Evolutionary conservation across 1,139 yeast genomes (phyloP).

Genomic region (Debaryomycetaceae sp.): DNA sequence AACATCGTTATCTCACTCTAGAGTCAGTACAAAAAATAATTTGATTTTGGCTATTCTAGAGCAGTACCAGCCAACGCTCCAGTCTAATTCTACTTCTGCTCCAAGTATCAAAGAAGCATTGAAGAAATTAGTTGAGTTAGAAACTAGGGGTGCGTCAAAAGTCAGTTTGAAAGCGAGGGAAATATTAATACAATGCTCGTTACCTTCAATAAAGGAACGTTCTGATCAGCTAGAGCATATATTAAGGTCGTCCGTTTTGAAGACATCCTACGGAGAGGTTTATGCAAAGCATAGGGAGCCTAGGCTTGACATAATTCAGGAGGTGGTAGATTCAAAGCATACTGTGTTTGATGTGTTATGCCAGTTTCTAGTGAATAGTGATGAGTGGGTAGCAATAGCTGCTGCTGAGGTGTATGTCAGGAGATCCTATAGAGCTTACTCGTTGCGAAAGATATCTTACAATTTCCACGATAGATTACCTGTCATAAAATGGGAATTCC

Average conservation of each 20-base stretch:
- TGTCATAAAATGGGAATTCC: constrained; percentile 85
- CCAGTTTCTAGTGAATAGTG: constrained; percentile 80
- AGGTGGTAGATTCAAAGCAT: constrained; percentile 93
- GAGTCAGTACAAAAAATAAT: constrained; percentile 91
- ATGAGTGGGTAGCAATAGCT: constrained; percentile 89
- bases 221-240: constrained; percentile 97
- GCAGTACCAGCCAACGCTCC: constrained; percentile 74
- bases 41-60: constrained; percentile 81
- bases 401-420: constrained; percentile 96
- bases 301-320: constrained; percentile 72
- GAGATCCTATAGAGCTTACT: constrained; percentile 95
- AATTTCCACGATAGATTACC: constrained; percentile 60
- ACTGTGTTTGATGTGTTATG: constrained; percentile 94
- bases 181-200: constrained; percentile 89
- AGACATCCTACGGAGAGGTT: constrained; percentile 83
- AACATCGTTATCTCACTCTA: constrained; percentile 81
- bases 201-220: constrained; percentile 94
- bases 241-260: constrained; percentile 85
- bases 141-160: constrained; percentile 85
- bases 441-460: constrained; percentile 72
- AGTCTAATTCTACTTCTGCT: constrained; percentile 66
- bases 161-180: constrained; percentile 97
- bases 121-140: constrained; percentile 79
- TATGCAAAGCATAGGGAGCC: constrained; percentile 78
- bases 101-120: constrained; percentile 65